Conservation (phyloP, 2,329 filamentous ascomycete species). For the Didymella keratinophila region DNA sequence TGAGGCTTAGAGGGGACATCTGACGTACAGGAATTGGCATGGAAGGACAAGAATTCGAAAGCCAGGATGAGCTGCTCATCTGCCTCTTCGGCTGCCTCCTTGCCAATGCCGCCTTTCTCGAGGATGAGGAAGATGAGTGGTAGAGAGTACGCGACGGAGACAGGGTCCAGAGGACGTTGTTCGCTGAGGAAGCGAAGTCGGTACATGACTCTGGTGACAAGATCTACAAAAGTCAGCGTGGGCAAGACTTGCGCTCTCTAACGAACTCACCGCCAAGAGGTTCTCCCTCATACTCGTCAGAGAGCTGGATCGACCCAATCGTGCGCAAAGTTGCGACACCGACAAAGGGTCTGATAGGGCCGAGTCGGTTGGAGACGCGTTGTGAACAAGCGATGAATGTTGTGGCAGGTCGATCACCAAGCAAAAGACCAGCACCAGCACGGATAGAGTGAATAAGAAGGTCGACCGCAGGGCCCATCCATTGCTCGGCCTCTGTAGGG, state of each 20-base stretch:
- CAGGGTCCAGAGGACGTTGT: conserved; percentile 89
- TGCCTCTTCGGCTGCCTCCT: conserved; percentile 72
- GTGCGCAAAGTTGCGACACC: conserved; percentile 86
- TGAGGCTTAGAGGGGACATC: background rate
- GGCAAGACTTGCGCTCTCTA: background rate
- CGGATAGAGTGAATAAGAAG: conserved; percentile 77
- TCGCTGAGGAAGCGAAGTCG: conserved; percentile 88
- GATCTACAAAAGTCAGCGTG: conserved; percentile 32
- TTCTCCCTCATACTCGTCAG: conserved; percentile 77
- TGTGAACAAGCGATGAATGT: conserved; percentile 83
- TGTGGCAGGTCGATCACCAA: conserved; percentile 78
- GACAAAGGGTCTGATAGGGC: conserved; percentile 79
- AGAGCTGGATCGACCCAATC: conserved; percentile 75
- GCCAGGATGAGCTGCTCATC: conserved; percentile 91
- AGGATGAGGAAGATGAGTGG: conserved; percentile 83
- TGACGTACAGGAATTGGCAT: conserved; percentile 75
- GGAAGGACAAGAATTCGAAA: conserved; percentile 86
- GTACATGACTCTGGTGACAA: conserved; percentile 89
- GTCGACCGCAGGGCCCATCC: conserved; percentile 84
- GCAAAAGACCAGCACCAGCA: conserved; percentile 80
- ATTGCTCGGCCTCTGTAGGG: conserved; percentile 85
- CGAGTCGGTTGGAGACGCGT: conserved; percentile 76
- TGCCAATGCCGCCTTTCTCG: conserved; percentile 78
- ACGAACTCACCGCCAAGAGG: conserved; percentile 67
- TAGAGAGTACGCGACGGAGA: conserved; percentile 86